Evolutionary conservation across 371 early-diverging fungal species (phyloP).

Genomic region (Parasitella parasitica): DNA sequence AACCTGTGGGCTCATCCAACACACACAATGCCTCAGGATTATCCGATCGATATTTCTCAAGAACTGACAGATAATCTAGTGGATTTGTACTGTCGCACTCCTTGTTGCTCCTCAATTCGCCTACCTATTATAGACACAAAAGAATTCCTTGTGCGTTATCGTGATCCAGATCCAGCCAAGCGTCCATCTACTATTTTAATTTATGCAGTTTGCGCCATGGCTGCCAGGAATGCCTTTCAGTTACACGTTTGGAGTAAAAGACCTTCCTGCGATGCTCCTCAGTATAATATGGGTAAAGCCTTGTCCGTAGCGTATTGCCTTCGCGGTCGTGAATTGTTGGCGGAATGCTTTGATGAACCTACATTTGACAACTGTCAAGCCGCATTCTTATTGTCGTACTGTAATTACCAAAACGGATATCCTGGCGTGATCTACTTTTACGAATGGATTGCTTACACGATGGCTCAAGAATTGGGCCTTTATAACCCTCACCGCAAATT

Average conservation of each 20-base stretch:
- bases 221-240: slow-evolving; percentile 49
- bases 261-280: slow-evolving; percentile 26
- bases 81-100: slow-evolving; percentile 43
- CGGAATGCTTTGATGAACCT: slow-evolving; percentile 48
- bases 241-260: slow-evolving; percentile 47
- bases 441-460: slow-evolving; percentile 45
- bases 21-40: slow-evolving; percentile 32
- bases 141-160: slow-evolving; percentile 33
- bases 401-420: slow-evolving; percentile 46
- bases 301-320: slow-evolving; percentile 46
- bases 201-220: slow-evolving; percentile 49
- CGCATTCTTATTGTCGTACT: slow-evolving; percentile 42
- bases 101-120: slow-evolving; percentile 40
- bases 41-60: slow-evolving; percentile 40
- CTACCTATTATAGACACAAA: slow-evolving; percentile 37
- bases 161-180: slow-evolving; percentile 15
- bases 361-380: slow-evolving; percentile 39
- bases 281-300: slow-evolving; percentile 49
- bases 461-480: slow-evolving; percentile 45
- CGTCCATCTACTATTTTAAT: slow-evolving; percentile 34
- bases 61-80: slow-evolving; percentile 42
- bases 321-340: slow-evolving; percentile 34
- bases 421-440: slow-evolving; percentile 34
- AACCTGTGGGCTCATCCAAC: slow-evolving; percentile 26
- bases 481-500: slow-evolving; percentile 25